Base-by-base conservation (phyloP, 805 yeast genomes). In the Wickerhamiella allomyrinae region DNA sequence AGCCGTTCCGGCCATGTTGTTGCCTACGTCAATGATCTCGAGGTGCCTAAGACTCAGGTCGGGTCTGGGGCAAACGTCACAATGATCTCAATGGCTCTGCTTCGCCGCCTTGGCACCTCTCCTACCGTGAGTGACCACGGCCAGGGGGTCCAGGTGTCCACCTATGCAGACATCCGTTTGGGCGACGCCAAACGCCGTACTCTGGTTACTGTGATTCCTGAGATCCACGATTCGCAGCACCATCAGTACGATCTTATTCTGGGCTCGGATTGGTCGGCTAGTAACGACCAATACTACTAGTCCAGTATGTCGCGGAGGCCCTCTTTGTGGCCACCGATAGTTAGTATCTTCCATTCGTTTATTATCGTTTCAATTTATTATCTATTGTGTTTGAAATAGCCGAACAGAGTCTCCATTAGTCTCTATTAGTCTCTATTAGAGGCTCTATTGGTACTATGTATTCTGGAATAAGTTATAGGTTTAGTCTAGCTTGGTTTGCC, bases 181-280 rank as follows among this genome's bases (percentile, higher is more conserved):
- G 44, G 41, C 31, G 3, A n/a, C 5, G 41, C 22, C 29, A 31
- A 35, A 24, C 41, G 39, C 27, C 29, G 34, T 10, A 34, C 34
- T 10, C 33, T 41, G 14, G 34, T 41, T 13, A 37, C 39, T 10
- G 44, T 41, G 29, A 37, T 41, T 10, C 44, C 44, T 6, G 21
- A 15, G 41, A 41, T 24, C 41, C 35, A n/a, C 41, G 29, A n/a
- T 31, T 36, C 39, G 24, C 37, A 39, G 23, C 41, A 31, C n/a
- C 34, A 31, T 17, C 34, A 31, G 22, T 41, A 37, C 27, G 44
- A 41, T 17, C 35, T 41, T 31, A 41, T 41, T 22, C 41, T 41
- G 29, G 34, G 41, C 29, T 33, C 38, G 27, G 44, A 41, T 39
- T 41, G 44, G 44, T 37, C 37, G 9, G 40, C 40, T 10, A n/a